Conservation (phyloP, 768 basidiomycete species). For the Pleurotus sapidus region DNA sequence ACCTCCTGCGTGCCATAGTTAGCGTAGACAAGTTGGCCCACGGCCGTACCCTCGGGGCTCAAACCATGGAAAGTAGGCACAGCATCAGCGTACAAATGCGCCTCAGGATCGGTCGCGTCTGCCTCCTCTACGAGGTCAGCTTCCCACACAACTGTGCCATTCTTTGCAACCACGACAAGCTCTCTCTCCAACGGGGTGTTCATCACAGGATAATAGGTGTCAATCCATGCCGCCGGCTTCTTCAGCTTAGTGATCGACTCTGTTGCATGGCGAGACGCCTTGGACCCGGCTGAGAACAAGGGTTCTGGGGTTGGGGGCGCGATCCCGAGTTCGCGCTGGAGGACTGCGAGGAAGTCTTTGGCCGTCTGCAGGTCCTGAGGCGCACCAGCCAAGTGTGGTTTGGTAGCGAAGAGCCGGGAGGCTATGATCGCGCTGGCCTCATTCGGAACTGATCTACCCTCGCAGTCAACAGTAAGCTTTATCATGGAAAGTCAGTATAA, state of each 20-base stretch:
- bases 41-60: constrained; percentile 63
- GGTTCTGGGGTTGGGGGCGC: constrained; percentile 28
- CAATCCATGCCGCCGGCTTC: constrained; percentile 57
- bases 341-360: constrained; percentile 46
- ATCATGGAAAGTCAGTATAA: neutral
- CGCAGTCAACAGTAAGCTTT: constrained; percentile 37
- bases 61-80: constrained; percentile 72
- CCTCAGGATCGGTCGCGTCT: constrained; percentile 64
- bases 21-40: constrained; percentile 57
- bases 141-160: constrained; percentile 48
- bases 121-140: constrained; percentile 67
- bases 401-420: constrained; percentile 48
- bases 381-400: constrained; percentile 63
- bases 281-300: constrained; percentile 56
- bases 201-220: constrained; percentile 72
- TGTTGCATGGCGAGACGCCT: constrained; percentile 50
- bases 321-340: constrained; percentile 50
- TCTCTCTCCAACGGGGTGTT: constrained; percentile 61
- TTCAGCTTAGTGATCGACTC: constrained; percentile 37
- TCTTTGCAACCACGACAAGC: constrained; percentile 51
- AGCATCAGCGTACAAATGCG: constrained; percentile 50
- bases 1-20: constrained; percentile 49
- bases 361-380: constrained; percentile 55
- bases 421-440: constrained; percentile 45
- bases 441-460: constrained; percentile 46